A percentile compares a stretch with the other conserved stretches of the same genome.
These are phyloP conservation scores for Pisolithus orientalis DNA, from an alignment of 768 basidiomycete species.

Conservation along the genomic window DNA sequence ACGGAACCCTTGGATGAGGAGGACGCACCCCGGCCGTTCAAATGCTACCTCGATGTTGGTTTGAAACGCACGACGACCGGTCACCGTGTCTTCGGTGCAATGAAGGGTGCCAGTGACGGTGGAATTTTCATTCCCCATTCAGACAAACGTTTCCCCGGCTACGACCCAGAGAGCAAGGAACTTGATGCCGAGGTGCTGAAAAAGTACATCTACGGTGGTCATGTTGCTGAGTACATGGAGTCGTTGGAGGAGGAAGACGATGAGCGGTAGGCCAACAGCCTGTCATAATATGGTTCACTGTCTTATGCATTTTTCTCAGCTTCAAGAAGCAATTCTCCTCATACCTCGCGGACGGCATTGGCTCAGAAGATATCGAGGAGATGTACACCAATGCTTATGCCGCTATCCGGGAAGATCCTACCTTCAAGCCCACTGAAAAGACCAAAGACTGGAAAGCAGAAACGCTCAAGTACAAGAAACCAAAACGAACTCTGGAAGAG, in stretches of 20 bases:
- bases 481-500: slow-evolving; percentile 69
- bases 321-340: slow-evolving; percentile 97
- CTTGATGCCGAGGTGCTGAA: slow-evolving; percentile 92
- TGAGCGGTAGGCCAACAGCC: slow-evolving; percentile 56
- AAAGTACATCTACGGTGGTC: slow-evolving; percentile 97
- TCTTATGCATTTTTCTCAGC: slow-evolving; percentile 33
- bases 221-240: slow-evolving; percentile 99
- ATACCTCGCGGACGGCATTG: slow-evolving; percentile 93
- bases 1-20: slow-evolving; percentile 88
- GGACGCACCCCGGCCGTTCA: slow-evolving; percentile 97
- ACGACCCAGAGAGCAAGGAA: slow-evolving; percentile 86
- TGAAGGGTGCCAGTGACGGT: slow-evolving; percentile 98
- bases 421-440: slow-evolving; percentile 87
- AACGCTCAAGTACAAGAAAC: slow-evolving; percentile 58
- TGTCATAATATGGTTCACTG: not conserved
- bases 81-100: slow-evolving; percentile 93
- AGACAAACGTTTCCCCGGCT: slow-evolving; percentile 97
- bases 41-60: slow-evolving; percentile 97
- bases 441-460: slow-evolving; percentile 89
- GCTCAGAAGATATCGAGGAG: slow-evolving; percentile 96
- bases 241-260: slow-evolving; percentile 99
- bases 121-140: slow-evolving; percentile 98
- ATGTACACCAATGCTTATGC: slow-evolving; percentile 90
- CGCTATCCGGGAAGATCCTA: slow-evolving; percentile 92
- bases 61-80: slow-evolving; percentile 97